phyloP scores from a whole-genome alignment of 2,329 filamentous ascomycete species.

The Pseudogymnoascus sp. region DNA sequence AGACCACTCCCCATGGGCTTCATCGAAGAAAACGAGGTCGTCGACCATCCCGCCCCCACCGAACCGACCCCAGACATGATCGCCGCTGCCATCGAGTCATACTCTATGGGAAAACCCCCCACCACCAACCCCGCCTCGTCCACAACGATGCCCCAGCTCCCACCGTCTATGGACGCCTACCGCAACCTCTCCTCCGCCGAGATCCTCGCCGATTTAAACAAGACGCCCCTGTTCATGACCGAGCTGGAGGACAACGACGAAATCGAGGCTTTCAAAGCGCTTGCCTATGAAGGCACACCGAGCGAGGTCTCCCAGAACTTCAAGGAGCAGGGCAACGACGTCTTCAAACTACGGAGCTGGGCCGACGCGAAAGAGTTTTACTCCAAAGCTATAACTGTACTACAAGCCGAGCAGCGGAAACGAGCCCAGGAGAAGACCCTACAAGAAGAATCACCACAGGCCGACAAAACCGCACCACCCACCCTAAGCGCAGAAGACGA shows the following conservation, averaged over 20 bases:
- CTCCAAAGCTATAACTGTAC: slow-evolving; percentile 69
- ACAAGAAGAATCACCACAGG: slow-evolving; percentile 16
- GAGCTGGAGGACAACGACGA: slow-evolving; percentile 78
- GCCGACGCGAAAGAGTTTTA: slow-evolving; percentile 87
- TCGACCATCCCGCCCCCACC: background rate
- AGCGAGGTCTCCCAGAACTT: slow-evolving; percentile 77
- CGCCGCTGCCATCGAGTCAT: slow-evolving; percentile 17
- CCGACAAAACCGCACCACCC: slow-evolving; percentile 35
- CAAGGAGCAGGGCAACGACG: slow-evolving; percentile 88
- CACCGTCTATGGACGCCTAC: slow-evolving; percentile 51
- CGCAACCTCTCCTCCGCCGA: slow-evolving; percentile 52
- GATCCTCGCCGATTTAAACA: slow-evolving; percentile 57
- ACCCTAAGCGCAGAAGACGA: slow-evolving; percentile 22
- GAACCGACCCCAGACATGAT: background rate
- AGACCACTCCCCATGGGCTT: slow-evolving; percentile 12
- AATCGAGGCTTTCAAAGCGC: slow-evolving; percentile 77
- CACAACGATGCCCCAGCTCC: slow-evolving; percentile 33
- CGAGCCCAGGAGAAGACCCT: slow-evolving; percentile 33
- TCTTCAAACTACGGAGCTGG: slow-evolving; percentile 67
- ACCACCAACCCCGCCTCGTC: background rate
- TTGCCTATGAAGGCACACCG: slow-evolving; percentile 88
- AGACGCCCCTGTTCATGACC: slow-evolving; percentile 90
- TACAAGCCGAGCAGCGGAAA: slow-evolving; percentile 56
- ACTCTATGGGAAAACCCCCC: slow-evolving; percentile 25
- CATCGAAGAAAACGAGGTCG: slow-evolving; percentile 14